phyloP scores from a whole-genome alignment of 192 early-diverging fungal genomes.

The Neocallimastix lanati region DNA sequence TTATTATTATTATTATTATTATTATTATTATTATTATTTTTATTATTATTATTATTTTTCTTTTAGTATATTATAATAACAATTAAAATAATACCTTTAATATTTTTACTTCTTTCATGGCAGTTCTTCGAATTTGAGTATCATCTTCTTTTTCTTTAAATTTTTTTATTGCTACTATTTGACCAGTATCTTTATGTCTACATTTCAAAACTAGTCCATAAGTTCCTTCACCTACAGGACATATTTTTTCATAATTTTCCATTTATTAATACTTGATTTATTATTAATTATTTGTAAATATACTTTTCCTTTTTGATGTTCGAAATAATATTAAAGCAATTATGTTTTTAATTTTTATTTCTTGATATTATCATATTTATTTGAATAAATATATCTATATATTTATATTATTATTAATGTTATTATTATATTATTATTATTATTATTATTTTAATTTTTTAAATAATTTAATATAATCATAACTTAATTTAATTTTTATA shows the following conservation, averaged over 20 bases:
- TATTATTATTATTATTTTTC: background rate
- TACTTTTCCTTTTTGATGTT: no score
- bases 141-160: slow-evolving; percentile 48
- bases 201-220: slow-evolving; percentile 52
- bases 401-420: no score
- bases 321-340: no score
- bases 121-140: slow-evolving; percentile 42
- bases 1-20: background rate
- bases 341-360: no score
- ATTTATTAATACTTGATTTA: no score
- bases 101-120: slow-evolving; percentile 38
- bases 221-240: slow-evolving; percentile 43
- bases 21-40: slow-evolving; percentile 1
- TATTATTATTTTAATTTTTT: no score
- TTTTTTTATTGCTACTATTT: slow-evolving; percentile 47
- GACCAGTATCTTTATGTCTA: slow-evolving; percentile 39
- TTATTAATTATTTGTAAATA: no score
- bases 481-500: no score
- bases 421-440: no score
- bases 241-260: slow-evolving; percentile 43
- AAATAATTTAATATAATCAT: no score
- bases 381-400: no score
- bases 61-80: background rate
- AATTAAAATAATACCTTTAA: slow-evolving; percentile 21
- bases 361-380: no score